These are phyloP conservation scores for Fusarium armeniacum DNA, from an alignment of 2,329 filamentous ascomycete genomes.

Conservation along the genomic window DNA sequence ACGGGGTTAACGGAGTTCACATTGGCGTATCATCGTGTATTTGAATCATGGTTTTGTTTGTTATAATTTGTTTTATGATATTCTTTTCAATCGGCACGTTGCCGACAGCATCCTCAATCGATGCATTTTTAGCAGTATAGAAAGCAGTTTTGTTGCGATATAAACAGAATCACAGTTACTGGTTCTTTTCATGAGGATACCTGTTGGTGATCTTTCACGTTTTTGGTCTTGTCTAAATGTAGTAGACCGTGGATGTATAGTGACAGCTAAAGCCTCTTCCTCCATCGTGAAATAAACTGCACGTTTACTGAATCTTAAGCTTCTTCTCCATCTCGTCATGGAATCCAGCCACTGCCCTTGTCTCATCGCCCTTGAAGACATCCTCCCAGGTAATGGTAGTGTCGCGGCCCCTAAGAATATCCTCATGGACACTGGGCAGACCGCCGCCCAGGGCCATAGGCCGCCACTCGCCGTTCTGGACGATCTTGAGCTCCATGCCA, in stretches of 20 bases:
- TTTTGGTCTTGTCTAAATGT: conserved; percentile 39
- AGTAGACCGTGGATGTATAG: conserved; percentile 35
- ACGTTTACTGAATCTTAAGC: conserved; percentile 75
- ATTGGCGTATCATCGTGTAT: conserved; percentile 51
- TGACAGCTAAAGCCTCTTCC: conserved; percentile 10
- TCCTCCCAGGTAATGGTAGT: conserved; percentile 90
- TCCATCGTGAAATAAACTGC: conserved; percentile 4
- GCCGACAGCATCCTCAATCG: conserved; percentile 33
- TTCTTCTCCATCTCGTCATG: conserved; percentile 96
- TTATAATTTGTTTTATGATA: conserved; percentile 40
- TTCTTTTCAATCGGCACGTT: conserved; percentile 19
- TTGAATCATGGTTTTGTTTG: conserved; percentile 44
- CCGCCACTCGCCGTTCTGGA: conserved; percentile 82
- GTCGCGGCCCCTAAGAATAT: conserved; percentile 87
- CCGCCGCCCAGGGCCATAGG: conserved; percentile 75
- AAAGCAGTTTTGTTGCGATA: conserved; percentile 30
- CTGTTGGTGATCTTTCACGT: conserved; percentile 5
- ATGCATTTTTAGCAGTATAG: conserved; percentile 55
- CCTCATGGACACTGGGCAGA: conserved; percentile 82
- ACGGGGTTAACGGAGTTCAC: conserved; percentile 50
- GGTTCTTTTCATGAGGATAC: not conserved
- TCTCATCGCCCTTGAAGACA: conserved; percentile 85
- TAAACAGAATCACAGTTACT: conserved; percentile 18
- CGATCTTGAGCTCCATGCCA: conserved; percentile 95
- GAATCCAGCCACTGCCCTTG: conserved; percentile 77